These are phyloP conservation scores for Pestalotiopsis sp. DNA, from an alignment of 2,329 filamentous ascomycete genomes.

Conservation along the genomic window DNA sequence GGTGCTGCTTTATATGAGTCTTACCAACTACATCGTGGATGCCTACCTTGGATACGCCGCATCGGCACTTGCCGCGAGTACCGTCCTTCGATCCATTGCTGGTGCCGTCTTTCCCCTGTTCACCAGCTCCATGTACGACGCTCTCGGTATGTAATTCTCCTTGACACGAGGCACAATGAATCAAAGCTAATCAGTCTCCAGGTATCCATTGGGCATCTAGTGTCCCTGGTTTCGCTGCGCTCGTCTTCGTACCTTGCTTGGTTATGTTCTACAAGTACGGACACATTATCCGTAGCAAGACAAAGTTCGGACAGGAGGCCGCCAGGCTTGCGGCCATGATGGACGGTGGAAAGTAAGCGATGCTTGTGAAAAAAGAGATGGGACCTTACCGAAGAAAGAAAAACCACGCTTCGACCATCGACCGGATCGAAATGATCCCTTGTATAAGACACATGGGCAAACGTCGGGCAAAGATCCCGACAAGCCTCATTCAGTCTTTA, in stretches of 20 bases:
- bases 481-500: background rate
- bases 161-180: background rate
- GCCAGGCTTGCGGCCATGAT: conserved; percentile 13
- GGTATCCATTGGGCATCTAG: conserved; percentile 50
- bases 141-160: conserved; percentile 26
- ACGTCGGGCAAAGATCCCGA: background rate
- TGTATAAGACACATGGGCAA: background rate
- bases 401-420: background rate
- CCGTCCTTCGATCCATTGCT: conserved; percentile 46
- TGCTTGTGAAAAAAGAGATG: background rate
- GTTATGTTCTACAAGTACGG: conserved; percentile 13
- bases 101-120: conserved; percentile 51
- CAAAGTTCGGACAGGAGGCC: conserved; percentile 13
- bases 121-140: conserved; percentile 44
- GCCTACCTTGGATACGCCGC: conserved; percentile 16
- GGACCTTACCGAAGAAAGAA: background rate
- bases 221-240: conserved; percentile 43
- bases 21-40: conserved; percentile 14
- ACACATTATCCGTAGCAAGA: conserved; percentile 13
- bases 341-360: conserved; percentile 4
- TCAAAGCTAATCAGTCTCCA: background rate
- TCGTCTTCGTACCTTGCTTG: conserved; percentile 10
- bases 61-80: conserved; percentile 30
- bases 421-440: background rate
- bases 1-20: conserved; percentile 13